A percentile compares a stretch with the other conserved stretches of the same genome.
Conservation (phyloP, 2,329 filamentous ascomycete species). For the Rhynchosporium agropyri region DNA sequence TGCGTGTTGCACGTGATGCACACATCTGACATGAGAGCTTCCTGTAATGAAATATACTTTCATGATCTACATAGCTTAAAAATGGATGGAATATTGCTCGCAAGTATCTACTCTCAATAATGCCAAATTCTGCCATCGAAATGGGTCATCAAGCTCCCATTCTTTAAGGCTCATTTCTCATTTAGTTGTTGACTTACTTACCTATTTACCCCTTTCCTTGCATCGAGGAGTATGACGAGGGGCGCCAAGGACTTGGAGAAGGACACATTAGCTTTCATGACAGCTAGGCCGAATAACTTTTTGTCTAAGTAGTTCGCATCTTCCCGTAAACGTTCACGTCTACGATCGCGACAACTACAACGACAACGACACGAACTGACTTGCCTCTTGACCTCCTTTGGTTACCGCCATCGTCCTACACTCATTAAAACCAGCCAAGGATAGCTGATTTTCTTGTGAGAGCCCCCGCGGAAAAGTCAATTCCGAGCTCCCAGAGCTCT, state of each 20-base stretch:
- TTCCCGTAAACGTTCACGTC: neutral
- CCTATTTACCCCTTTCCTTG: constrained; percentile 4
- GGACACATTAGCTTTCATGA: constrained; percentile 27
- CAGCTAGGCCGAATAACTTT: constrained; percentile 18
- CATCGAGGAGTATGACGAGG: neutral
- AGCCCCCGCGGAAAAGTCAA: constrained; percentile 2
- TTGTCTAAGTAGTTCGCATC: constrained; percentile 16
- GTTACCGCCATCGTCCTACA: constrained; percentile 38
- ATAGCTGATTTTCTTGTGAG: constrained; percentile 24
- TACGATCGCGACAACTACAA: no score
- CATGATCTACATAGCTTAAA: neutral
- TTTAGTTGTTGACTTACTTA: neutral
- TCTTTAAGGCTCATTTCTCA: no score
- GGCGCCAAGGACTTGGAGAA: constrained; percentile 11
- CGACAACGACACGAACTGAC: constrained; percentile 19
- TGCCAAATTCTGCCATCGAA: neutral
- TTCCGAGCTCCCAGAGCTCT: constrained; percentile 16
- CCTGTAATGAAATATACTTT: neutral
- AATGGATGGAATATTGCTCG: no score
- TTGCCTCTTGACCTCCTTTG: constrained; percentile 36
- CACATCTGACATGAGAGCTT: neutral
- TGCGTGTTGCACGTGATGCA: neutral
- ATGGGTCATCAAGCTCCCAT: no score
- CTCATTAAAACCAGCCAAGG: constrained; percentile 29
- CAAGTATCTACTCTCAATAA: neutral